Conservation (phyloP, 2,329 filamentous ascomycete species). For the Aspergillus quadrilineatus region DNA sequence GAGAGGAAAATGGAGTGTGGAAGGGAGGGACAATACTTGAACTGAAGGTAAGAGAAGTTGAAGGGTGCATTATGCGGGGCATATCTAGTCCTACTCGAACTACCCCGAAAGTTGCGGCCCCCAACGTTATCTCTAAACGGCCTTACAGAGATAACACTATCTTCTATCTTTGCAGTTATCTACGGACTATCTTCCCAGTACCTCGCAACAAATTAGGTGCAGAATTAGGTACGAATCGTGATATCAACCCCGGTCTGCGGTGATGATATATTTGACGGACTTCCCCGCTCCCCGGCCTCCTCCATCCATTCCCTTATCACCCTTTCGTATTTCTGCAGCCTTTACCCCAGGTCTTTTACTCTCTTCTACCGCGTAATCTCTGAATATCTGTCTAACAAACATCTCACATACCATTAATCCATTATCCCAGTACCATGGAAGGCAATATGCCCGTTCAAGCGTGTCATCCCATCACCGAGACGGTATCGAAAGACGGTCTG, state of each 20-base stretch:
- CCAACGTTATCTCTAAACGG: background rate
- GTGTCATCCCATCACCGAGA: slow-evolving; percentile 29
- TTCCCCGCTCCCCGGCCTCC: background rate
- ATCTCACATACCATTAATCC: background rate
- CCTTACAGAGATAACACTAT: slow-evolving; percentile 1
- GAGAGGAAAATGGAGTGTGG: background rate
- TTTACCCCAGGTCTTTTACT: background rate
- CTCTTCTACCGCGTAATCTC: background rate
- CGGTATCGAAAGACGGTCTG: slow-evolving; percentile 46
- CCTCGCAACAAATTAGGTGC: background rate
- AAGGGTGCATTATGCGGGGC: background rate
- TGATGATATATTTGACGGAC: slow-evolving; percentile 1
- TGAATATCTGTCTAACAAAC: background rate
- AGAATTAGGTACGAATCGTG: background rate
- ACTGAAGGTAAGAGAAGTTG: background rate
- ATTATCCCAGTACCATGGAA: slow-evolving; percentile 15
- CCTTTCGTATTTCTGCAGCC: background rate
- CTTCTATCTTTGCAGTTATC: background rate
- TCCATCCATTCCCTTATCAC: background rate
- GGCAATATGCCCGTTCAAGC: slow-evolving; percentile 21
- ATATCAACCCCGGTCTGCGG: background rate
- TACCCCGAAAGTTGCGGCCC: background rate
- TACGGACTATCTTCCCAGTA: background rate
- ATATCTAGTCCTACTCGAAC: background rate
- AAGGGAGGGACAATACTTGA: background rate